Conservation (phyloP, 2,329 filamentous ascomycete genomes). For the Hypoxylon sp. region DNA sequence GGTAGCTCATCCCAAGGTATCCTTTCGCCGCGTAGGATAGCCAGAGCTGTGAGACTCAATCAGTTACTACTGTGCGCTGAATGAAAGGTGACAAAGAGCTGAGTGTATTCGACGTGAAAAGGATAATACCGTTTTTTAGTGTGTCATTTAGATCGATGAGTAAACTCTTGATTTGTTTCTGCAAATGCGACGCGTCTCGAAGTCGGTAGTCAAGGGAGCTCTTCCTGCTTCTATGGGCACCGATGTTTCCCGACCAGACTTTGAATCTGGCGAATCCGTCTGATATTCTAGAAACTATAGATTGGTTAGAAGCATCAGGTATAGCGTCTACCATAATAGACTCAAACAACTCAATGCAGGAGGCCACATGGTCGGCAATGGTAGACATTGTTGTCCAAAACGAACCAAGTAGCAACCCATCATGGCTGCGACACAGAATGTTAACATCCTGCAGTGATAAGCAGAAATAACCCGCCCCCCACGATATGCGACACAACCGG, state of each 20-base stretch:
- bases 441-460: not conserved
- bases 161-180: slow-evolving; percentile 3
- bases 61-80: not conserved
- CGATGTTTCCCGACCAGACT: slow-evolving; percentile 5
- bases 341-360: not conserved
- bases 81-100: not conserved
- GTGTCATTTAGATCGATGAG: not conserved
- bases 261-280: slow-evolving; percentile 2
- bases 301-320: not conserved
- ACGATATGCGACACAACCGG: not conserved
- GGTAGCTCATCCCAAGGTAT: slow-evolving; percentile 1
- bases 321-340: not conserved
- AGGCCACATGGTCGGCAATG: not conserved
- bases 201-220: slow-evolving; percentile 6
- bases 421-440: not conserved
- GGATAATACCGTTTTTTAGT: not conserved
- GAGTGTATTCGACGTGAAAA: not conserved
- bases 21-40: not conserved
- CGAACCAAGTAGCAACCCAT: not conserved
- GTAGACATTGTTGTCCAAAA: not conserved
- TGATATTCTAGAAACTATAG: not conserved
- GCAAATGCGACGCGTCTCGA: slow-evolving; percentile 4
- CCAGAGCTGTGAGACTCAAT: not conserved
- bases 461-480: not conserved
- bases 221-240: slow-evolving; percentile 1